Percentiles rank a stretch among this genome's conserved stretches.
These are phyloP conservation scores for Cercophora newfieldiana DNA, from an alignment of 495 filamentous ascomycete species.

Conservation along the genomic window DNA sequence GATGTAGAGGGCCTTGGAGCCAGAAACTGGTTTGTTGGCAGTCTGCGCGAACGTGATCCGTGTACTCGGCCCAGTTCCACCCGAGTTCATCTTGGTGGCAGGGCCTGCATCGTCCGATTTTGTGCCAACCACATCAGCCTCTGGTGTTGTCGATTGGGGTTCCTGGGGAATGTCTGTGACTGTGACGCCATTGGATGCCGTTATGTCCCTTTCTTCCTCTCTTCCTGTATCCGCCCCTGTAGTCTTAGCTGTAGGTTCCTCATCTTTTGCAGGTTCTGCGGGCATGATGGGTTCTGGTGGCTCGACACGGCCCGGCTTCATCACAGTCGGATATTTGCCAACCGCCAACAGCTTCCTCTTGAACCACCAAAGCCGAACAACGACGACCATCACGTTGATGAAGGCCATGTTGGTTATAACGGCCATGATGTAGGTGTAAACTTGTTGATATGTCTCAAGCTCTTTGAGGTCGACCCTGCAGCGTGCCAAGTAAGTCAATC, in stretches of 20 bases:
- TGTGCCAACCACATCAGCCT: too few species aligned
- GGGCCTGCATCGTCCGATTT: too few species aligned
- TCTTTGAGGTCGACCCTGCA: not conserved
- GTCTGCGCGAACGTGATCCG: not conserved
- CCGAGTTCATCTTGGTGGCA: not conserved
- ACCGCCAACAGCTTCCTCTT: not conserved
- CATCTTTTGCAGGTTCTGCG: not conserved
- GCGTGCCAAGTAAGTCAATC: not conserved
- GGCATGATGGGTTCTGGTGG: not conserved
- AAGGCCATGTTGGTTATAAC: constrained; percentile 1
- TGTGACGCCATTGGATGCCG: too few species aligned
- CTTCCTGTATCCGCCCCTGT: not conserved
- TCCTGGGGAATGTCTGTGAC: not conserved
- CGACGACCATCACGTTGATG: not conserved
- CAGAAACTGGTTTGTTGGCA: not conserved
- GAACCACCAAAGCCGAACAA: constrained; percentile 5
- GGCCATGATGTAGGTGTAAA: not conserved
- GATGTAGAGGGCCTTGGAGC: not conserved
- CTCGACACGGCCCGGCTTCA: not conserved
- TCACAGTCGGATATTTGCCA: not conserved
- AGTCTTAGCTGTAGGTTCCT: not conserved
- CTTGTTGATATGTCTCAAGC: not conserved
- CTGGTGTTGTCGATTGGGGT: not conserved
- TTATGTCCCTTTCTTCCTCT: too few species aligned
- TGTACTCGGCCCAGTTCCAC: not conserved